Base-by-base conservation (phyloP, 1,139 yeast species). In the Taiozyma sp. region DNA sequence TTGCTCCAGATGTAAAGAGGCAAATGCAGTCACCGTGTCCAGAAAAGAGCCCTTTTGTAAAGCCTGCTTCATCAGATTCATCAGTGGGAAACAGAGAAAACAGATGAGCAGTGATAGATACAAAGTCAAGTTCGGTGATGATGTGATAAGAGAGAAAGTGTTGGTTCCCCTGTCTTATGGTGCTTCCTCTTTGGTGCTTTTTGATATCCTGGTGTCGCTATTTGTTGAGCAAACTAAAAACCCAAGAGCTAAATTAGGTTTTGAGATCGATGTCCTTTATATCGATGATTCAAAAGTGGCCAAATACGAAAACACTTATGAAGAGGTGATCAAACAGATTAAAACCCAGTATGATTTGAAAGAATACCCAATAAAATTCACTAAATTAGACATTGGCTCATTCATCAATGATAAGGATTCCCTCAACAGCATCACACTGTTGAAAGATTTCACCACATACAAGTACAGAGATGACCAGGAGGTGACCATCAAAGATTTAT, bases 1-100 rank as follows among this genome's bases (percentile, higher is more conserved):
- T 2, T 73, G 78, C 51, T 69, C 69, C 57, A 71, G 93, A 57
- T 89, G 96, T 66, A 75, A 78, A 42, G 64, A 65, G 1, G 71
- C 66, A 4, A 57, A 58, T 0, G 80, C 88, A 1, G 72, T 72
- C 2, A 66, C 84, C 8, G 63, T 72, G 0, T 78, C 92, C 2
- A 71, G 97, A 57, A 86, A 85, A 58, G 96, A 90, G 63, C 66
- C 71, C 10, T 86, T 87, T 56, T 89, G 96, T 67, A 65, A 73
- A 44, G 13, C 46, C 6, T 92, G 98, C 66, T 91, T 89, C 59
- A 65, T 79, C 30, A 73, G 84, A 54, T 91, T 89, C 61, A 74
- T 91, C 39, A 76, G 87, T 54, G 84, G 90, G 29, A 91, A 90
- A 65, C 92, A 88, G 67, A 75, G 96, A 55, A 87, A 85, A 63